Evolutionary conservation across 352 stramenopile species (phyloP).

Genomic region (Phytophthora sojae): DNA sequence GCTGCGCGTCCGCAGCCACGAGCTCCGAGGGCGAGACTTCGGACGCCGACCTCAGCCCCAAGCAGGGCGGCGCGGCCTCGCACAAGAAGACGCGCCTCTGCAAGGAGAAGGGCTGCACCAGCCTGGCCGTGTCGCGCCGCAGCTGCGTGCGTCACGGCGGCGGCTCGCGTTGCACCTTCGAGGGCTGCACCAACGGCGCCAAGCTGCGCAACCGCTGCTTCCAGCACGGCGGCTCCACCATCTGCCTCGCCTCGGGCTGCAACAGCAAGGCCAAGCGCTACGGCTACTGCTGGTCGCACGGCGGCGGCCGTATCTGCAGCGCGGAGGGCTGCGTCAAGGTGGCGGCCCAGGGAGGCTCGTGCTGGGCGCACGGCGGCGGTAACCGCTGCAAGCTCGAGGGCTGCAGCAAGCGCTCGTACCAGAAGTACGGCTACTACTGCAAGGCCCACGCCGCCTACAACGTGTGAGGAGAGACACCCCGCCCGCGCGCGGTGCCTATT

Average conservation of each 20-base stretch:
- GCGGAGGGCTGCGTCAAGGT: conserved; percentile 67
- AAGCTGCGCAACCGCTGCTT: conserved; percentile 84
- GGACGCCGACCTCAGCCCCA: conserved; percentile 35
- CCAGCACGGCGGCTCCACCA: conserved; percentile 78
- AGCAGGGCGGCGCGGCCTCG: conserved; percentile 9
- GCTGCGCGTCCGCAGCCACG: conserved; percentile 22
- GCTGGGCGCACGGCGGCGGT: conserved; percentile 82
- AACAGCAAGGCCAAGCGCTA: conserved; percentile 82
- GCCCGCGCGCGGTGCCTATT: conserved; percentile 27
- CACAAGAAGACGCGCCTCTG: conserved; percentile 63
- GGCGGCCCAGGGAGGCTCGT: conserved; percentile 70
- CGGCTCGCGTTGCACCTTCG: conserved; percentile 60
- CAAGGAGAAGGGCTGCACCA: conserved; percentile 72
- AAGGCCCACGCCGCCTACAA: conserved; percentile 58
- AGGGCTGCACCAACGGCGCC: conserved; percentile 72
- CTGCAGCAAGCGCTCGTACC: conserved; percentile 78
- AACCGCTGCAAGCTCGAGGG: conserved; percentile 73
- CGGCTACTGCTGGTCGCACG: conserved; percentile 84
- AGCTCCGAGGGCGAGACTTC: conserved; percentile 43
- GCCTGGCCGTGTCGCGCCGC: conserved; percentile 62
- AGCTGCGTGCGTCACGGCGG: conserved; percentile 69
- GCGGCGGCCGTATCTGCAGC: conserved; percentile 76
- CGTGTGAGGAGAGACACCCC: conserved; percentile 16
- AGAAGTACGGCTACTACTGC: conserved; percentile 81
- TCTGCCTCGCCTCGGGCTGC: conserved; percentile 69